Evolutionary conservation across 164 flowering plant genomes (phyloP).

Genomic region (Piper betle): DNA sequence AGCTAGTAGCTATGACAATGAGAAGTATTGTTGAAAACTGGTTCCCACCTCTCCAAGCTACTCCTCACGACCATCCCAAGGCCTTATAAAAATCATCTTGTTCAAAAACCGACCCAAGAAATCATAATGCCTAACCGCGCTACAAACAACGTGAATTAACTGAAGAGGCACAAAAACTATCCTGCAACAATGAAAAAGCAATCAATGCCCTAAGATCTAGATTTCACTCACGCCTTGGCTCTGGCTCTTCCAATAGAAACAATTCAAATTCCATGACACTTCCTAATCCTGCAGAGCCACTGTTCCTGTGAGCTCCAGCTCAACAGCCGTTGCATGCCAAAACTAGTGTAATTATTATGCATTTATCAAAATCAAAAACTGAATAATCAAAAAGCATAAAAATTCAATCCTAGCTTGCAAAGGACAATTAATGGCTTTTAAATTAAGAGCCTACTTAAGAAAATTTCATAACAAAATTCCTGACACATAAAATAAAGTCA

Average conservation of each 20-base stretch:
- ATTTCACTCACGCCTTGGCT: constrained; percentile 82
- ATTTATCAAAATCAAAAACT: background rate
- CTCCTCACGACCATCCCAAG: constrained; percentile 72
- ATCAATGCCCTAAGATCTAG: constrained; percentile 12
- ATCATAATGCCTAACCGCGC: constrained; percentile 77
- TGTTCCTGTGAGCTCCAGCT: background rate
- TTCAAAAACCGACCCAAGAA: constrained; percentile 82
- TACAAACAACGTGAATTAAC: constrained; percentile 51
- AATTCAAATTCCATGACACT: constrained; percentile 89
- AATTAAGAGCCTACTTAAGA: no score
- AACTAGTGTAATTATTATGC: constrained; percentile 1
- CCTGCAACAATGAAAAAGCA: background rate
- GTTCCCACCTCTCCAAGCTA: constrained; percentile 65
- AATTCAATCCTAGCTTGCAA: no score
- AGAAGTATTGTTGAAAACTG: background rate
- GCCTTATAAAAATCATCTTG: constrained; percentile 76
- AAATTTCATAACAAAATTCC: no score
- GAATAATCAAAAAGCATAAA: background rate
- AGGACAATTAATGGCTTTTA: no score
- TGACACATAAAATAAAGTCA: no score
- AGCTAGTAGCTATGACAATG: background rate
- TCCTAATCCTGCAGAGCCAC: constrained; percentile 89
- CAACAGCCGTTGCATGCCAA: constrained; percentile 37
- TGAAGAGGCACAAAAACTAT: background rate
- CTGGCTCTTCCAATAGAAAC: constrained; percentile 73